Conservation (phyloP, 805 yeast species). For the Saccharomycopsis fodiens region DNA sequence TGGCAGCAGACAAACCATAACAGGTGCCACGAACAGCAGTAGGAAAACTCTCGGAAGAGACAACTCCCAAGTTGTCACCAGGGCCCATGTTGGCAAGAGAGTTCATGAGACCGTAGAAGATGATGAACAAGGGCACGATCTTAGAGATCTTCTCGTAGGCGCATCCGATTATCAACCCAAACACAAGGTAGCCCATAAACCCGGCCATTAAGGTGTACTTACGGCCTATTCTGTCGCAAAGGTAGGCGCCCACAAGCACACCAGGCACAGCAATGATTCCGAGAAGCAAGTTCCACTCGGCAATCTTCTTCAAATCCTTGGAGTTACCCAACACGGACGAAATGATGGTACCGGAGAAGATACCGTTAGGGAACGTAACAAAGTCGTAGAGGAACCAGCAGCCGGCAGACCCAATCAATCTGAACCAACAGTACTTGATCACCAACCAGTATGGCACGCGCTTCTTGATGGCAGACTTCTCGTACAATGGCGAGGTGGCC, state of each 20-base stretch:
- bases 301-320: conserved; percentile 44
- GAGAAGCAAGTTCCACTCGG: conserved; percentile 67
- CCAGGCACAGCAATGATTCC: conserved; percentile 68
- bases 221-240: conserved; percentile 61
- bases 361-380: conserved; percentile 73
- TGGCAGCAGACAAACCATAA: conserved; percentile 71
- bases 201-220: conserved; percentile 67
- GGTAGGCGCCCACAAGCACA: conserved; percentile 57
- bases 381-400: conserved; percentile 80
- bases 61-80: conserved; percentile 66
- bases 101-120: conserved; percentile 69
- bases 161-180: conserved; percentile 66
- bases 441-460: conserved; percentile 53
- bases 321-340: conserved; percentile 36
- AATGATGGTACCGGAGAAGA: conserved; percentile 57
- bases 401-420: conserved; percentile 62
- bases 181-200: conserved; percentile 59
- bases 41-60: conserved; percentile 61
- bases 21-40: conserved; percentile 72
- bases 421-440: conserved; percentile 58
- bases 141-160: conserved; percentile 48
- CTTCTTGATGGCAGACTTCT: conserved; percentile 53
- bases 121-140: conserved; percentile 55
- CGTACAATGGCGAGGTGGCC: conserved; percentile 59
- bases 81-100: conserved; percentile 72